Base-by-base conservation (phyloP, 306 rosid genomes). In the Hippophae gyantsensis region DNA sequence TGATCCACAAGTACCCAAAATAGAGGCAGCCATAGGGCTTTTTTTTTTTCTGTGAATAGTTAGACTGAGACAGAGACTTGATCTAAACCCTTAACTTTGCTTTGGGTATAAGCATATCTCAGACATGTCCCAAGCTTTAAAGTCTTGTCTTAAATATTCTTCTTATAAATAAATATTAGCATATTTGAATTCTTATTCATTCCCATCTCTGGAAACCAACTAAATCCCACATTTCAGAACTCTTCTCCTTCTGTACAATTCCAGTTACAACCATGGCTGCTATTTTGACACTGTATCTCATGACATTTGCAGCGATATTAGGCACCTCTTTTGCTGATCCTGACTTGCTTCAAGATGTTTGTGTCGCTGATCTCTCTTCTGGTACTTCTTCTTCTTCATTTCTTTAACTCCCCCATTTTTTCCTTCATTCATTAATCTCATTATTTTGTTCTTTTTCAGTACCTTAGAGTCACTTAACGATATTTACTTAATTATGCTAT, bases 331-430 rank as follows among this genome's bases (percentile, higher is more conserved):
- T 75, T 14, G 82, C 96, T 66, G 98, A 92, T 75, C 83, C 89
- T 9, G 98, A 87, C 76, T 6, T 56, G 70, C 93, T 92, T 74
- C 98, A 92, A 78, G 98, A 92, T 58, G 61, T 90, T 10, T 92
- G 98, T 49, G 93, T 87, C 0, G 98, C 98, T 13, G 87, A 87
- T 79, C 83, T 75, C 65, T 5, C 68, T 52, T 80, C 96, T 0
- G 83, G 98, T 92, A 75, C 38, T 25, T 5, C 7, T 60, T 5
- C 7, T 60, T 59, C 73, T 27, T 4, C 4, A 8, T 53, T 44
- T 43, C 6, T 13, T 54, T 18, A 18, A 18, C 23, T 18, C 23
- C 23, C 23, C 23, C 13, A 42, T 50, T 54, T 8, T 60, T 13
- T 9, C 23, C 6, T 6, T 10, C 6, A 8, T 38, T 56, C 5